phyloP scores from a whole-genome alignment of 2,329 filamentous ascomycete genomes.

The Pseudogymnoascus sp. region DNA sequence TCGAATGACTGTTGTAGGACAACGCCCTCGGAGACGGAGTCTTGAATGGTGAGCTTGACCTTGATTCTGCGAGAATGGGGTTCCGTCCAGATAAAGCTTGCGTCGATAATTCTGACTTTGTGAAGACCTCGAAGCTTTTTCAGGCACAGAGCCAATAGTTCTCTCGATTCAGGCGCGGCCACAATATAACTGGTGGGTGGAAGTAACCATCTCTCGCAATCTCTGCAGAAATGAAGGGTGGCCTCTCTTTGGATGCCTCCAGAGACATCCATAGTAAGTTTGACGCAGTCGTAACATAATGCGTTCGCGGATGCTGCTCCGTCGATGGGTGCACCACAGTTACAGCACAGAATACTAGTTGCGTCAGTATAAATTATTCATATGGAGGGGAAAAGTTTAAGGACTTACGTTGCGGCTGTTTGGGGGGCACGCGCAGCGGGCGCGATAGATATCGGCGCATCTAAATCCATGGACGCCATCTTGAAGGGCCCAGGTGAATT shows the following conservation, averaged over 20 bases:
- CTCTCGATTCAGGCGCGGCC: conserved; percentile 78
- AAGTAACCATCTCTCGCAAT: conserved; percentile 90
- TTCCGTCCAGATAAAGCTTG: conserved; percentile 96
- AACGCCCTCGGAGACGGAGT: conserved; percentile 54
- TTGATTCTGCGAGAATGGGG: conserved; percentile 88
- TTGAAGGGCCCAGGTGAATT: conserved; percentile 17
- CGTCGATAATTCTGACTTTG: conserved; percentile 91
- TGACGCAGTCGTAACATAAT: conserved; percentile 93
- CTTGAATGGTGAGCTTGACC: conserved; percentile 91
- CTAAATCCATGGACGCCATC: conserved; percentile 54
- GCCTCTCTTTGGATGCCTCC: conserved; percentile 86
- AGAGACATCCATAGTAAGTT: conserved; percentile 88
- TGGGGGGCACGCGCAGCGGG: conserved; percentile 27
- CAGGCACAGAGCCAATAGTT: conserved; percentile 85
- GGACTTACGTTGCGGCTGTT: conserved; percentile 46
- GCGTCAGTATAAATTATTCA: conserved; percentile 17
- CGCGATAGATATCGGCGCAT: conserved; percentile 45
- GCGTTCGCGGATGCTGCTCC: conserved; percentile 80
- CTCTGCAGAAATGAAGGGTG: conserved; percentile 81
- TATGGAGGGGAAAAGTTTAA: conserved; percentile 10
- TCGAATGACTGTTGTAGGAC: conserved; percentile 90
- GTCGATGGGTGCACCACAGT: conserved; percentile 93
- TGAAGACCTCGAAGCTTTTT: conserved; percentile 78
- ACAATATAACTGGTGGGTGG: conserved; percentile 82
- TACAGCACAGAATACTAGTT: conserved; percentile 85